Evolutionary conservation across 176 grass and related monocot genomes (phyloP).

Genomic region (Phoenix dactylifera): DNA sequence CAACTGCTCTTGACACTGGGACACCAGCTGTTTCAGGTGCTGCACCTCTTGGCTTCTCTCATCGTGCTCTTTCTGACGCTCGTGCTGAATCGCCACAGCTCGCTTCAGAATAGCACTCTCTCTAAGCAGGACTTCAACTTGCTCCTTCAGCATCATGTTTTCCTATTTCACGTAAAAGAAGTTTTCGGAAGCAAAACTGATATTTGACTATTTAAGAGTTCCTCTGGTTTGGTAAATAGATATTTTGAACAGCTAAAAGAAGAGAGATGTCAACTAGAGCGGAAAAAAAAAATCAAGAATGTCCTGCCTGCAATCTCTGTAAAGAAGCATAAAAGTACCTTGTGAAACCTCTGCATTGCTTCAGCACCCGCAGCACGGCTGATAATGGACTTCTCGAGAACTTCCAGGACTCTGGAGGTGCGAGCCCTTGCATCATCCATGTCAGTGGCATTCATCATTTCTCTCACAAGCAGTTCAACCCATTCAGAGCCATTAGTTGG

Average conservation of each 20-base stretch:
- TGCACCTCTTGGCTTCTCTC: conserved; percentile 49
- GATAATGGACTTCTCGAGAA: conserved; percentile 58
- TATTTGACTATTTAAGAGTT: too few species aligned
- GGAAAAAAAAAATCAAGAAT: too few species aligned
- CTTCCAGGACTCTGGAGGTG: conserved; percentile 58
- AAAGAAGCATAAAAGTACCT: conserved; percentile 28
- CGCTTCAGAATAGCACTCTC: conserved; percentile 69
- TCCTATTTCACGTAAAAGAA: conserved; percentile 33
- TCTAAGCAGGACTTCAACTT: conserved; percentile 37
- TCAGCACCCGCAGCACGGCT: conserved; percentile 29
- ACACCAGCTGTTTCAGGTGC: conserved; percentile 62
- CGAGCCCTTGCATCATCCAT: conserved; percentile 54
- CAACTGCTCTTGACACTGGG: conserved; percentile 79
- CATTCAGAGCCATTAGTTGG: conserved; percentile 40
- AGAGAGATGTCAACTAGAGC: too few species aligned
- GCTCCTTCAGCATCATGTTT: conserved; percentile 74
- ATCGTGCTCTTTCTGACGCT: conserved; percentile 65
- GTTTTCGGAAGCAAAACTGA: not conserved
- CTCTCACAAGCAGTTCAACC: conserved; percentile 78
- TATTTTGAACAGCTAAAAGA: too few species aligned
- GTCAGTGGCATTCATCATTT: conserved; percentile 56
- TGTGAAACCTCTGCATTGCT: conserved; percentile 38
- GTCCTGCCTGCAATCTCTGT: too few species aligned
- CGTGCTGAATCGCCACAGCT: conserved; percentile 78
- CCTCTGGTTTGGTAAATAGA: too few species aligned